These are phyloP conservation scores for Taphrina sp. DNA, from an alignment of 1,139 yeast species.

Conservation along the genomic window DNA sequence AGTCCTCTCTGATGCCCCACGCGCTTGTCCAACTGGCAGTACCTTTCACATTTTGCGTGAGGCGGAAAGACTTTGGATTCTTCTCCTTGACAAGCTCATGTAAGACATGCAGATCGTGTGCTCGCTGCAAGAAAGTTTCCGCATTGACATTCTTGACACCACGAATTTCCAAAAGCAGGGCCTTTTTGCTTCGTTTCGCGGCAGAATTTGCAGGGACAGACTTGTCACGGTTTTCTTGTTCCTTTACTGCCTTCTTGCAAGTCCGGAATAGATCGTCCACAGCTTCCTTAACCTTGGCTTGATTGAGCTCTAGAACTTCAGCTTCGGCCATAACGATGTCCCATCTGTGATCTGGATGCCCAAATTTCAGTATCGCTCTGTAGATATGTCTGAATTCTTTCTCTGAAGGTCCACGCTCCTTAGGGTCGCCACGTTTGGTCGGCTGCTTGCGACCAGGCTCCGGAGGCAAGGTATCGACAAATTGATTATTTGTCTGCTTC, in stretches of 20 bases:
- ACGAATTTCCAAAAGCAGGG: conserved; percentile 81
- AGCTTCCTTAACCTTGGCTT: conserved; percentile 74
- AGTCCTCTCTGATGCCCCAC: conserved; percentile 82
- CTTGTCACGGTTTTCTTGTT: conserved; percentile 66
- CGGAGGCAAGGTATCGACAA: conserved; percentile 39
- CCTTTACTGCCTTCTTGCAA: conserved; percentile 62
- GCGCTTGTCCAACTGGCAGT: conserved; percentile 90
- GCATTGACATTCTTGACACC: conserved; percentile 91
- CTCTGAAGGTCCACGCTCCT: conserved; percentile 59
- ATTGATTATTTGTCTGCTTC: conserved; percentile 40
- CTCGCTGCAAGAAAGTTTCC: conserved; percentile 77
- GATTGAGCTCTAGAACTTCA: conserved; percentile 77
- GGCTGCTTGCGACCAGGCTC: conserved; percentile 46
- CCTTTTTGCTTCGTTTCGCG: conserved; percentile 77
- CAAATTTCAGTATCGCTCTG: conserved; percentile 75
- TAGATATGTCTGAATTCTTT: conserved; percentile 85
- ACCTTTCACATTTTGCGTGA: conserved; percentile 66
- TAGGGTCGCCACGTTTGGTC: conserved; percentile 41
- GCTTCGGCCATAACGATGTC: conserved; percentile 89
- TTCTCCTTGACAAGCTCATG: conserved; percentile 57
- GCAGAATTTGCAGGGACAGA: conserved; percentile 50
- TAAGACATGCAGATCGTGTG: conserved; percentile 71
- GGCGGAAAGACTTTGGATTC: conserved; percentile 57
- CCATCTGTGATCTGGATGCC: conserved; percentile 79
- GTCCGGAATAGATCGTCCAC: conserved; percentile 66